These are phyloP conservation scores for Notholithocarpus densiflorus DNA, from an alignment of 306 rosid species.

Conservation along the genomic window DNA sequence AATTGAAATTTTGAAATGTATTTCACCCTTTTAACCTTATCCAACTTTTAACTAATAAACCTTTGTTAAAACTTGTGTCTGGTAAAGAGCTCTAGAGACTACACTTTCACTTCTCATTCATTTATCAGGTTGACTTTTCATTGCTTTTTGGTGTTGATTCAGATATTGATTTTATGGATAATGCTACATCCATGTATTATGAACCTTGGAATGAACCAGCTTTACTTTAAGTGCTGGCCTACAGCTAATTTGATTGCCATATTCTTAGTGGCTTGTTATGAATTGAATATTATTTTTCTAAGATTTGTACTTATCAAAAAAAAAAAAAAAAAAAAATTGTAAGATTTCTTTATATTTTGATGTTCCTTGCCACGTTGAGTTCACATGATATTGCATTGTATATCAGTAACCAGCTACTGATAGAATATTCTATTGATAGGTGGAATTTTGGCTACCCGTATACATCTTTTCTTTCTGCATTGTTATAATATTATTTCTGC, in stretches of 20 bases:
- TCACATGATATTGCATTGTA: background rate
- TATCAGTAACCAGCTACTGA: background rate
- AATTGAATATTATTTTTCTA: background rate
- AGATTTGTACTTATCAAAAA: too few relatives aligned
- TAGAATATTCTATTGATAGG: background rate
- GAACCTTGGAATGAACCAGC: background rate
- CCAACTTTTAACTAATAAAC: background rate
- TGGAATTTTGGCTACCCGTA: background rate
- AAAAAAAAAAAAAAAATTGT: too few relatives aligned
- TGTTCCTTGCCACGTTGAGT: background rate
- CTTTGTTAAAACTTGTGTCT: background rate
- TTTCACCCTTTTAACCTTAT: background rate
- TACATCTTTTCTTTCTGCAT: background rate
- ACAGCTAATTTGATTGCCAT: background rate
- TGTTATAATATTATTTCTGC: background rate
- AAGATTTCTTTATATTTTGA: background rate
- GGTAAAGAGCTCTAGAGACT: background rate
- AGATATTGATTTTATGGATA: too few relatives aligned
- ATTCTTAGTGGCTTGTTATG: background rate
- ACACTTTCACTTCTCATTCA: background rate
- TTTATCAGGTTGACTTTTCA: background rate
- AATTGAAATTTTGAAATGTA: background rate
- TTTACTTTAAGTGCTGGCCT: background rate
- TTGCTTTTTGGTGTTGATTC: background rate
- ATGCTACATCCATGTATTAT: too few relatives aligned